Evolutionary conservation across 139 green algal genomes (phyloP), one percentile per base, ranked within the genome.

Genomic region (Tetraselmis striata): DNA sequence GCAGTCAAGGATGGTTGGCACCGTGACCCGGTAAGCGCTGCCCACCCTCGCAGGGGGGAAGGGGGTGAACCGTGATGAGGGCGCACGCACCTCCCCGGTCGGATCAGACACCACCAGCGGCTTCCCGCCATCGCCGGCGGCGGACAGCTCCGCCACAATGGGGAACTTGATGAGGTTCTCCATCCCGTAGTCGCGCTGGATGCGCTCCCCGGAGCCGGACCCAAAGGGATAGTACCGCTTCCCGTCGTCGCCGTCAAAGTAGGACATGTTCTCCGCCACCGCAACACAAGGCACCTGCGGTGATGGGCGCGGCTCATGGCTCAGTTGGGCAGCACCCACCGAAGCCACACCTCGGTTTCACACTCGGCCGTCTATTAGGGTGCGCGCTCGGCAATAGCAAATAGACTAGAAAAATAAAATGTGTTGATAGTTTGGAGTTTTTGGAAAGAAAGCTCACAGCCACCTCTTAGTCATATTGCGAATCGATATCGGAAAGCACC

Each of bases 181-280:
- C 31, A 99, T 87, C 0, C 94, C 96, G 91, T 98, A 99, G 80
- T 98, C 94, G 1, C 67, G 31, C 84, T 94, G 86, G 59, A 98
- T 94, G 59, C 91, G 87, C 74, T 93, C 89, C 1, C 93, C 93
- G 25, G 84, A 86, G 24, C 89, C 89, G 67, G 82, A 78, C 76
- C 89, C 89, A 85, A 98, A 98, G 5, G 95, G 95, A 80, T 88
- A 90, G 89, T 97, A 94, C 0, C 89, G 83, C 84, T 93, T 93
- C 75, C 95, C 96, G 76, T 95, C 90, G 29, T 90, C 92, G 0
- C 80, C 96, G 1, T 98, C 95, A 88, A 99, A 99, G 90, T 94
- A 98, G 0, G 83, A 87, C 97, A 99, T 99, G 93, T 99, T 99
- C 90, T 99, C 96, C n/a, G 98, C 97, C 25, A 99, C 95, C 5